Base-by-base conservation (phyloP, 371 early-diverging fungal species). In the Smittium culicis region DNA sequence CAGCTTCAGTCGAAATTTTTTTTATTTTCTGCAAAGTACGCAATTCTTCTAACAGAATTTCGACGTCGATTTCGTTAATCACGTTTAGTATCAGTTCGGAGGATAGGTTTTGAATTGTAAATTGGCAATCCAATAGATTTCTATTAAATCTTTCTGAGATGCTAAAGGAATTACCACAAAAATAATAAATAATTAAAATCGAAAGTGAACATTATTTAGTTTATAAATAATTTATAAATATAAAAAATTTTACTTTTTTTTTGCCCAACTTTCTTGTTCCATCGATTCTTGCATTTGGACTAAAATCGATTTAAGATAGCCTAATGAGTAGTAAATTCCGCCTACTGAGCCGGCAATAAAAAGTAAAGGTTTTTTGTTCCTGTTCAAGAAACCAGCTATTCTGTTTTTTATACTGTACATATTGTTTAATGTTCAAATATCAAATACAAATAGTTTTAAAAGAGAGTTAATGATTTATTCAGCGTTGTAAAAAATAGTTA, bases 71-170 rank as follows among this genome's bases (percentile, higher is more conserved):
- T 35, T 84, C 84, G 27, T 82, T 78, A 65, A 89, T 76, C 0
- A 95, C 75, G 60, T 89, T 84, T 58, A 91, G 87, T 66, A 83
- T 84, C 35, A 93, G 73, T 20, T 88, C 86, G 0, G 92, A 90
- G 59, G 94, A 75, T 34, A 91, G 80, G 24, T 90, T 83, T 60
- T 84, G 72, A 3, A 92, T 86, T 0, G 90, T 88, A 65, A 88
- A 91, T 29, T 85, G 79, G 73, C 93, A 92, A 76, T 96, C 96
- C 66, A 86, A 85, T 73, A 89, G 91, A 75, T 92, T 92, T 77
- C 92, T 90, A 68, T 92, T 90, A 71, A 93, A 94, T n/a, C 94
- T 88, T 55, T 89, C 82, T 67, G 86, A 86, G 62, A 92, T 79
- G 69, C 89, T 91, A 72, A 66, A 65, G 1, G 2, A 31, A 30